Percentiles rank a stretch among this genome's conserved stretches.
phyloP scores from a whole-genome alignment of 2,329 filamentous ascomycete species.

The Trichoderma asperellum region DNA sequence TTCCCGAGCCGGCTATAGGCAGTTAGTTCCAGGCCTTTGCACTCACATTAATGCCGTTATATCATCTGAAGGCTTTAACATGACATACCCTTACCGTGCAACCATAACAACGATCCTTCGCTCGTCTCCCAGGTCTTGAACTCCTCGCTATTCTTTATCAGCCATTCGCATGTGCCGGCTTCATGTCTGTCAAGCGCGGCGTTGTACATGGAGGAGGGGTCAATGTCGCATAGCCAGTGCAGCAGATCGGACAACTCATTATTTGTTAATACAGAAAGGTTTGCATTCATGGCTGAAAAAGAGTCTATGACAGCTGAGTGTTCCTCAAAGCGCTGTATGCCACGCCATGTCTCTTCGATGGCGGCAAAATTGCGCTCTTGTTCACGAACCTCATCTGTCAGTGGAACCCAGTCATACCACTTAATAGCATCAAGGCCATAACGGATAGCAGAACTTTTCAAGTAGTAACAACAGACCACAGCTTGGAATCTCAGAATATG shows the following conservation, averaged over 20 bases:
- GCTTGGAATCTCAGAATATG: conserved; percentile 9
- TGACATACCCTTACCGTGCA: conserved; percentile 8
- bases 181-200: not conserved
- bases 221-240: not conserved
- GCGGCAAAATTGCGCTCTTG: not conserved
- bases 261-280: too few relatives aligned
- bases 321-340: not conserved
- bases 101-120: not conserved
- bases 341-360: not conserved
- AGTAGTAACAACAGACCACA: not conserved
- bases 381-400: not conserved
- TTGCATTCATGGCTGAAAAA: not conserved
- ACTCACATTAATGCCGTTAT: too few relatives aligned
- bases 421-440: not conserved
- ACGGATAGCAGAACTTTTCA: not conserved
- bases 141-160: not conserved
- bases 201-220: not conserved
- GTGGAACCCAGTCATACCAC: not conserved
- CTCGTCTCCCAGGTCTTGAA: not conserved
- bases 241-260: not conserved
- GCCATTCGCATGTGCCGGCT: not conserved
- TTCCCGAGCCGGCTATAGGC: not conserved
- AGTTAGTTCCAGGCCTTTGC: too few relatives aligned
- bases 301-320: too few relatives aligned
- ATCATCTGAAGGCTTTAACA: not conserved